phyloP scores from a whole-genome alignment of 2,329 filamentous ascomycete genomes.

The Chaetomium globosum region DNA sequence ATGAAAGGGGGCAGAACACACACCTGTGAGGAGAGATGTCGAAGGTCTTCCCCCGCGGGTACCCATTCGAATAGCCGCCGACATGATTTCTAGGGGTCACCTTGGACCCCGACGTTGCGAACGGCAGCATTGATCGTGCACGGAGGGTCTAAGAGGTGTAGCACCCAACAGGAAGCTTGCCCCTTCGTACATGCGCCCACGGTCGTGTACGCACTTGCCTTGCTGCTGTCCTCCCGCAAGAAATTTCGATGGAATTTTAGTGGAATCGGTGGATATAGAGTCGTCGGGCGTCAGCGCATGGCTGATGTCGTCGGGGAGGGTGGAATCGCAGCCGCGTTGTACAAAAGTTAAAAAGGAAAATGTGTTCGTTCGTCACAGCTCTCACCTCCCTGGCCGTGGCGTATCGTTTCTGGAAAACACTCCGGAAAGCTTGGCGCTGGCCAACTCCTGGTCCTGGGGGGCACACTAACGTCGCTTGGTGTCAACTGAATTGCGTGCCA shows the following conservation, averaged over 20 bases:
- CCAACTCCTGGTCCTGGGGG: constrained; percentile 18
- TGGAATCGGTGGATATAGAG: constrained; percentile 10
- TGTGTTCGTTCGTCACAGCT: constrained; percentile 37
- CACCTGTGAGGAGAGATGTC: constrained; percentile 90
- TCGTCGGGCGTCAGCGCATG: constrained; percentile 35
- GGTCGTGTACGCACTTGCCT: constrained; percentile 12
- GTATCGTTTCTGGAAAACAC: constrained; percentile 29
- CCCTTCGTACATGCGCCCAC: constrained; percentile 28
- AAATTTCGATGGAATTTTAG: constrained; percentile 12
- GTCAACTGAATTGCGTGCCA: not conserved
- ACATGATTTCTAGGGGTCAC: constrained; percentile 85
- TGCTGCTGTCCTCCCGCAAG: not conserved
- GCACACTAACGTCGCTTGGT: not conserved
- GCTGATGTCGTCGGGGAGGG: constrained; percentile 24
- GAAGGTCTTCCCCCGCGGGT: constrained; percentile 75
- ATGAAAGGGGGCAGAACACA: constrained; percentile 25
- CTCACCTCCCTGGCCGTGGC: constrained; percentile 35
- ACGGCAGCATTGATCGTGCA: constrained; percentile 57
- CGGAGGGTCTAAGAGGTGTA: constrained; percentile 26
- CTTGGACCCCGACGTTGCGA: constrained; percentile 59
- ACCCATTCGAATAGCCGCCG: constrained; percentile 79
- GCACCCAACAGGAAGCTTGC: constrained; percentile 28
- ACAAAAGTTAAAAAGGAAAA: constrained; percentile 32
- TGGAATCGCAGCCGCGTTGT: constrained; percentile 30
- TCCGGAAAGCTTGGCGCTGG: constrained; percentile 28